Conservation (phyloP, 2,329 filamentous ascomycete genomes). For the Verticillium tricorpus region DNA sequence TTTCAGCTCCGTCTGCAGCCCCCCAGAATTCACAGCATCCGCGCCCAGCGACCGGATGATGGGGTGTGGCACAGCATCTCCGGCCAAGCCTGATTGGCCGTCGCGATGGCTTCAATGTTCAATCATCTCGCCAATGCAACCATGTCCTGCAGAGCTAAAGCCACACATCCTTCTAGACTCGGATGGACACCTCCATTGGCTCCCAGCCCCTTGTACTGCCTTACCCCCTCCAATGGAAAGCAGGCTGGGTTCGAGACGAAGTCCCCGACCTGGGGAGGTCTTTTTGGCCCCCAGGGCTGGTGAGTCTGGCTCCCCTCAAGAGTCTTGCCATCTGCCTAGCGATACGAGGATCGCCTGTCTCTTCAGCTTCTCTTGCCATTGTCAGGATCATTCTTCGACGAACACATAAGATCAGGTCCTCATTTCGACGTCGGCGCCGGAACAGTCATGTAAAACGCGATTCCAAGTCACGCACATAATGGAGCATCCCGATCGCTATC, state of each 20-base stretch:
- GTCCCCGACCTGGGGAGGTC: not conserved
- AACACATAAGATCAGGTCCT: not conserved
- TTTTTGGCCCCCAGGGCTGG: not conserved
- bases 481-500: not conserved
- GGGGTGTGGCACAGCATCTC: not conserved
- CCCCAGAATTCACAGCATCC: not conserved
- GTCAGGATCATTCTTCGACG: not conserved
- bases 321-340: not conserved
- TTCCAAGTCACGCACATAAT: not conserved
- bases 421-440: not conserved
- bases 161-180: not conserved
- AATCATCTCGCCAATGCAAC: not conserved
- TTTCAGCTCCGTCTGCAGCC: not conserved
- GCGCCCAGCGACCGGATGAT: not conserved
- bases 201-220: not conserved
- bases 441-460: not conserved
- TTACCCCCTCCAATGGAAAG: not conserved
- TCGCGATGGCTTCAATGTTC: not conserved
- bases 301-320: not conserved
- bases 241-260: not conserved
- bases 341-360: not conserved
- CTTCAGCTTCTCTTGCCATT: not conserved
- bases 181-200: not conserved
- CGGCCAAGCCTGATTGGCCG: not conserved
- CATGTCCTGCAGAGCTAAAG: not conserved